phyloP scores from a whole-genome alignment of 2,329 filamentous ascomycete genomes.

The Zymoseptoria passerinii region DNA sequence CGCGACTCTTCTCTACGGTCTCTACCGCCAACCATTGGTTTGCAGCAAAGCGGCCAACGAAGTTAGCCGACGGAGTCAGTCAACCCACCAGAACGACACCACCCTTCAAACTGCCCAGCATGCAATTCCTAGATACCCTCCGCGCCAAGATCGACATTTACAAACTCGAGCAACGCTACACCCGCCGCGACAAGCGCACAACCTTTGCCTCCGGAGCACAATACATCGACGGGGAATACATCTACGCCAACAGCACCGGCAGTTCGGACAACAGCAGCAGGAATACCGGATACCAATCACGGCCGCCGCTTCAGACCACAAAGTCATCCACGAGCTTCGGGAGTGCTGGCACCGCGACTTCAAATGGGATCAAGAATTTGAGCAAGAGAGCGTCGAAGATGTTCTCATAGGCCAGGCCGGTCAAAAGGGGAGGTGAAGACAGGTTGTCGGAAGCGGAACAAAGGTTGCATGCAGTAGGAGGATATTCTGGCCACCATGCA shows the following conservation, averaged over 20 bases:
- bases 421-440: too few relatives aligned
- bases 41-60: too few relatives aligned
- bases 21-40: background rate
- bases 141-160: constrained; percentile 81
- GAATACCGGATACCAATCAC: background rate
- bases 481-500: background rate
- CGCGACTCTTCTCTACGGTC: background rate
- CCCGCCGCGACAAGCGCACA: constrained; percentile 78
- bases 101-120: constrained; percentile 22
- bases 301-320: background rate
- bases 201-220: constrained; percentile 82
- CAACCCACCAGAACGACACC: background rate
- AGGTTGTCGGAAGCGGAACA: too few relatives aligned
- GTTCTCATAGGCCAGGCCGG: background rate
- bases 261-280: constrained; percentile 8
- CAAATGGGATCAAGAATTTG: background rate
- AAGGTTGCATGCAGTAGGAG: background rate
- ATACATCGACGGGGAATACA: constrained; percentile 93
- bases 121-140: constrained; percentile 67
- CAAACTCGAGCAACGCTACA: constrained; percentile 91
- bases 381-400: background rate
- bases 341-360: background rate
- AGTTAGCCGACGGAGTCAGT: too few relatives aligned
- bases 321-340: background rate
- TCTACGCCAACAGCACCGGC: constrained; percentile 48